A percentile compares a stretch with the other conserved stretches of the same genome.
These are phyloP conservation scores for Ascochyta fabae DNA, from an alignment of 2,329 filamentous ascomycete genomes.

Conservation along the genomic window DNA sequence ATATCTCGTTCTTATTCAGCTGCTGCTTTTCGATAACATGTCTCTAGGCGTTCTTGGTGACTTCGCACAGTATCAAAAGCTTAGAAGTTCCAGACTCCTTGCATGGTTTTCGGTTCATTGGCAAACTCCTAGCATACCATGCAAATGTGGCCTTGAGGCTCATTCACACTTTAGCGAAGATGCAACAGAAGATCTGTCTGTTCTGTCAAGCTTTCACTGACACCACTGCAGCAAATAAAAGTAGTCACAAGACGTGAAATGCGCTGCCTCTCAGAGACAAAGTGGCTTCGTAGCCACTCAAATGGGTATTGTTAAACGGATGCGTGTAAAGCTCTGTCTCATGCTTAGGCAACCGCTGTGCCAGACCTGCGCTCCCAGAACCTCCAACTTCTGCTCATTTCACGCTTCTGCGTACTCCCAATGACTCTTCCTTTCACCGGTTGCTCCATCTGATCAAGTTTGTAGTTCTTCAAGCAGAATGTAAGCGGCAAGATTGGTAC, in stretches of 20 bases:
- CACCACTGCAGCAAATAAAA: too few species aligned
- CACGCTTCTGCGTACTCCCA: conserved; percentile 34
- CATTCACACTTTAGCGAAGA: neutral
- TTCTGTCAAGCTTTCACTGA: too few species aligned
- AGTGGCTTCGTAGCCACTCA: too few species aligned
- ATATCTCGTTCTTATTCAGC: neutral
- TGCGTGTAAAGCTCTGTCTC: neutral
- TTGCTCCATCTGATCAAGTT: conserved; percentile 59
- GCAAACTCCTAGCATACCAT: neutral
- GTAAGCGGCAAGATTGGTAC: conserved; percentile 64
- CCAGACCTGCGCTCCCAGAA: conserved; percentile 19
- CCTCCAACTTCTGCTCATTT: conserved; percentile 12
- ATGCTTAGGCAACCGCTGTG: neutral
- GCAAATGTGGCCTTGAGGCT: too few species aligned
- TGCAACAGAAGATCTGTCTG: neutral
- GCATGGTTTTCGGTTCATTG: neutral
- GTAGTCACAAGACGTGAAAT: too few species aligned
- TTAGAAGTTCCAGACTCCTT: neutral
- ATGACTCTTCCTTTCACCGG: conserved; percentile 53
- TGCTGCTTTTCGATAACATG: neutral
- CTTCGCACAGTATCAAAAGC: neutral
- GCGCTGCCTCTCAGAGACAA: too few species aligned
- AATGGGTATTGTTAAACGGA: neutral
- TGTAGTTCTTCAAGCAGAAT: conserved; percentile 64
- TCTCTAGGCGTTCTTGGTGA: neutral